Evolutionary conservation across 768 basidiomycete species (phyloP).

Genomic region (Boletus sensibilis): DNA sequence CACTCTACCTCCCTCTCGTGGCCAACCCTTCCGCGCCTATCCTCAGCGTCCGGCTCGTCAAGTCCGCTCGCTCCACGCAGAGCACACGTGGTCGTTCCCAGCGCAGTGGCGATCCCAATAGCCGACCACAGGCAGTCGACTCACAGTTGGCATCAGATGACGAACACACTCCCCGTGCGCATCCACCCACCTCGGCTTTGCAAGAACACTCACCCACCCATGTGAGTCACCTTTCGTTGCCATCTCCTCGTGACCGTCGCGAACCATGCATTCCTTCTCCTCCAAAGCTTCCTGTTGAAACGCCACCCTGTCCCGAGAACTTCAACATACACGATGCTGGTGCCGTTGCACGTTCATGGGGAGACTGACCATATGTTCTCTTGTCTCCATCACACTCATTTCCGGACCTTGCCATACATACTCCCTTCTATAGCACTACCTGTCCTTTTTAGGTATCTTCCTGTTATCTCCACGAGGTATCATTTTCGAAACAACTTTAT

Average conservation of each 20-base stretch:
- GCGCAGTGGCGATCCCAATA: constrained; percentile 13
- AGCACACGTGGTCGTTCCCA: constrained; percentile 25
- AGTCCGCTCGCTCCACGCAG: constrained; percentile 1
- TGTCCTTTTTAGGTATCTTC: constrained; percentile 24
- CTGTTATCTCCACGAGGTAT: constrained; percentile 37
- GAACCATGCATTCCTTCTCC: constrained; percentile 1
- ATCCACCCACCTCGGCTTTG: neutral
- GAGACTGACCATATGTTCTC: constrained; percentile 23
- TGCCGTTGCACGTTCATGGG: constrained; percentile 36
- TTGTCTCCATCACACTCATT: constrained; percentile 31
- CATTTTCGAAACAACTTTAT: constrained; percentile 17
- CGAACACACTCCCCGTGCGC: neutral
- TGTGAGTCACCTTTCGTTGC: constrained; percentile 14
- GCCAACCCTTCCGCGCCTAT: constrained; percentile 5
- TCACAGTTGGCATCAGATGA: neutral
- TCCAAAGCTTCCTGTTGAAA: constrained; percentile 11
- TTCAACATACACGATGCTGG: constrained; percentile 33
- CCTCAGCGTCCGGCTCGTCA: constrained; percentile 30
- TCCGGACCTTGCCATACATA: constrained; percentile 26
- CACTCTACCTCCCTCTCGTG: constrained; percentile 8
- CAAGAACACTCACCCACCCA: constrained; percentile 5
- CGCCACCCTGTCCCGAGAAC: constrained; percentile 22
- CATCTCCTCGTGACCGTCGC: constrained; percentile 3
- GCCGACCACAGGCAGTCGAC: neutral
- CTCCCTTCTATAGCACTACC: constrained; percentile 19